phyloP scores from a whole-genome alignment of 2,329 filamentous ascomycete genomes.

The Diaporthe amygdali region DNA sequence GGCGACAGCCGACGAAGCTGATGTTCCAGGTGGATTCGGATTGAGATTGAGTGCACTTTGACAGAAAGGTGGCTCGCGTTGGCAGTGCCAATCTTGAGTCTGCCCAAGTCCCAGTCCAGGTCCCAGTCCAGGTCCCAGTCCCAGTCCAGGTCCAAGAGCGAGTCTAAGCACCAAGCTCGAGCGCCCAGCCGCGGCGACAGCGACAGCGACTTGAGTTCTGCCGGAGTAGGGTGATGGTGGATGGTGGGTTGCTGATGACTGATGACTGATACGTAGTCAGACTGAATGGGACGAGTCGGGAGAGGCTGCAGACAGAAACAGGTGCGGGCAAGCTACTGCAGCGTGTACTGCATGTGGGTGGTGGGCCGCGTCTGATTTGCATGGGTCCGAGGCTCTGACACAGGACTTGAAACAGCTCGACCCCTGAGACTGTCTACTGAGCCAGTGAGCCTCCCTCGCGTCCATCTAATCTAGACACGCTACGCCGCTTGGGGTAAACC shows the following conservation, averaged over 20 bases:
- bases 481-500: slow-evolving; percentile 6
- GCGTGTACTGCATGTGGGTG: slow-evolving; percentile 2
- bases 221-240: background rate
- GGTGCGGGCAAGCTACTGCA: too few relatives aligned
- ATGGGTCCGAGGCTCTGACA: slow-evolving; percentile 18
- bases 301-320: too few relatives aligned
- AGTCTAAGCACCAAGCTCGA: background rate
- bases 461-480: slow-evolving; percentile 11
- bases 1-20: slow-evolving; percentile 12
- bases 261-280: background rate
- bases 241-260: background rate
- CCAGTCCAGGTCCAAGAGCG: background rate
- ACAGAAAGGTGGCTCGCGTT: slow-evolving; percentile 1
- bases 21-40: background rate
- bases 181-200: background rate
- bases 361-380: slow-evolving; percentile 14
- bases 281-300: background rate
- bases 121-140: background rate
- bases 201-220: background rate
- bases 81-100: slow-evolving; percentile 10
- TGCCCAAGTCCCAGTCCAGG: background rate
- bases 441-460: slow-evolving; percentile 7
- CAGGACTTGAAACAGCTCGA: slow-evolving; percentile 17
- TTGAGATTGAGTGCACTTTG: slow-evolving; percentile 14
- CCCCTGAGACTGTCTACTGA: slow-evolving; percentile 6